Base-by-base conservation (phyloP, 805 yeast species). In the Yamadazyma endophytica region DNA sequence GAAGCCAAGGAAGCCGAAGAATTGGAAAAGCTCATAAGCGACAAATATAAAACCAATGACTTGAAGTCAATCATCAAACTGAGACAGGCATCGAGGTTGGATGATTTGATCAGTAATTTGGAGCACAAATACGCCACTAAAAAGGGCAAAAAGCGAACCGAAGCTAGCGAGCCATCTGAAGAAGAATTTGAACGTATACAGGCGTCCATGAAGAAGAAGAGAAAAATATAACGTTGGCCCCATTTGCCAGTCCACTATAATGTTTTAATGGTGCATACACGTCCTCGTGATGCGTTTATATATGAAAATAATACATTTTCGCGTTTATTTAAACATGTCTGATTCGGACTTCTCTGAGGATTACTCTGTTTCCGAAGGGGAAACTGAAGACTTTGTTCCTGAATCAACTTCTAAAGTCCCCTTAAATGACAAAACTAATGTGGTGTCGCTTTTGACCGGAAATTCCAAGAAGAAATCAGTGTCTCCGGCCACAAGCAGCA, bases 1-100 rank as follows among this genome's bases (percentile, higher is more conserved):
- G 88, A 82, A 45, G 81, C 87, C 2, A 66, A 68, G 37, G 79
- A 80, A 47, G 85, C 84, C 0, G 75, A 70, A 36, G 62, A 60
- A 39, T 49, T 72, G 40, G 66, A 68, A 40, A 50, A 59, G 37
- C 54, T 58, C 40, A 43, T 63, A 14, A 58, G 60, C 26, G 55
- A 50, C 49, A 56, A 51, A 50, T 68, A 44, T 9, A 61, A 48
- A 31, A 42, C 43, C 29, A 71, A 61, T 33, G 75, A 72, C 35
- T 58, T 75, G 37, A 57, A 57, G 31, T 62, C 65, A 24, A 45
- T 77, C 44, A 77, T 77, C n/a, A 73, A 64, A 39, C 55, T 65
- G 28, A 68, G 70, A 41, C 68, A 71, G 38, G 45, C 56, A 13
- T 59, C 43, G 30, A 56, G 66, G 11, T 56, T 70, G 50, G 77